phyloP scores from a whole-genome alignment of 306 rosid genomes.

The Medicago lupulina region DNA sequence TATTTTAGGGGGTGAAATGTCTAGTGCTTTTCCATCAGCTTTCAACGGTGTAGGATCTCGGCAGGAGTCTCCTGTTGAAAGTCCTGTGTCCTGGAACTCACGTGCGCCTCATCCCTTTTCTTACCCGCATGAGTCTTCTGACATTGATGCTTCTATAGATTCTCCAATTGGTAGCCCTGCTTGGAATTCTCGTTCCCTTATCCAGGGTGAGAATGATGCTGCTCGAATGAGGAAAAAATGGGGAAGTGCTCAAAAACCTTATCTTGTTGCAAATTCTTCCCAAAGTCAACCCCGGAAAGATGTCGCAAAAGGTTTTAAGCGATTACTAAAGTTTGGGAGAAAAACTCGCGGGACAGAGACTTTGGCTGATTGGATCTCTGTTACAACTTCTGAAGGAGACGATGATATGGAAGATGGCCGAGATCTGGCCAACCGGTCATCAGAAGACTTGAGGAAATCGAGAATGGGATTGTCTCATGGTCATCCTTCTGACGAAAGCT shows the following conservation, averaged over 20 bases:
- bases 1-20: constrained; percentile 68
- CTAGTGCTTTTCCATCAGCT: constrained; percentile 59
- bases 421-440: constrained; percentile 83
- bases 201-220: constrained; percentile 82
- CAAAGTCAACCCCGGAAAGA: constrained; percentile 92
- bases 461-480: constrained; percentile 96
- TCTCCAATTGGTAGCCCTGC: constrained; percentile 98
- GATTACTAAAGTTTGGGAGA: constrained; percentile 91
- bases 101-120: constrained; percentile 74
- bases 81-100: constrained; percentile 93
- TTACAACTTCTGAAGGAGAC: constrained; percentile 99
- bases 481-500: constrained; percentile 82
- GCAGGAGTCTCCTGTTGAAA: constrained; percentile 90
- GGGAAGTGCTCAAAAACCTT: constrained; percentile 96
- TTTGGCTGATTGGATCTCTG: constrained; percentile 92
- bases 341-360: constrained; percentile 91
- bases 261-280: constrained; percentile 74
- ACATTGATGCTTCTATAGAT: constrained; percentile 85
- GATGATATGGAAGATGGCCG: constrained; percentile 96
- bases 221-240: constrained; percentile 98
- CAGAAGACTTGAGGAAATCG: constrained; percentile 93
- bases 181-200: constrained; percentile 88
- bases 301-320: constrained; percentile 89
- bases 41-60: constrained; percentile 65
- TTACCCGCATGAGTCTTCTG: constrained; percentile 83